A percentile compares a stretch with the other conserved stretches of the same genome.
Conservation (phyloP, 345 rosid species). For the Erucastrum elatum region DNA sequence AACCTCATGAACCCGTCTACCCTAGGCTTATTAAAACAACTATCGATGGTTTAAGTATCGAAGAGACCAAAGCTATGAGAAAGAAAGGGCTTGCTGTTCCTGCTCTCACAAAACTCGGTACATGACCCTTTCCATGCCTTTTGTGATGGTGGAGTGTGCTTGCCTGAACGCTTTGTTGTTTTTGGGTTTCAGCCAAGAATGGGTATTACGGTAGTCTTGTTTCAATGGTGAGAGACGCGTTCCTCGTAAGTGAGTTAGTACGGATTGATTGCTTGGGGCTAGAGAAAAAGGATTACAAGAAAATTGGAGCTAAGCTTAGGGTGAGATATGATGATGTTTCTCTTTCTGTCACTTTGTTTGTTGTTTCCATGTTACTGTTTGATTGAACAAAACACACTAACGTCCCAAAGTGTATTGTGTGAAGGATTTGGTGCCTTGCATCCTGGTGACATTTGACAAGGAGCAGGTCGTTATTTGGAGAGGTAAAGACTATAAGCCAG, state of each 20-base stretch:
- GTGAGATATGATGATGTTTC: conserved; percentile 42
- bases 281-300: conserved; percentile 83
- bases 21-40: conserved; percentile 88
- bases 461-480: conserved; percentile 91
- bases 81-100: conserved; percentile 77
- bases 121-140: background rate
- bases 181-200: conserved; percentile 73
- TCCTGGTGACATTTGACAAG: conserved; percentile 84
- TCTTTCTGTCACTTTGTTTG: background rate
- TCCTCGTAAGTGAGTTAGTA: conserved; percentile 64
- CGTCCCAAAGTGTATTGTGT: background rate
- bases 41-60: conserved; percentile 70
- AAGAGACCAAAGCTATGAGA: conserved; percentile 86
- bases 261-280: conserved; percentile 83
- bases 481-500: conserved; percentile 66
- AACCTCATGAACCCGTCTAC: conserved; percentile 88
- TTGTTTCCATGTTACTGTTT: background rate
- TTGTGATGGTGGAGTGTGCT: background rate
- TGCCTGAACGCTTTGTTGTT: background rate
- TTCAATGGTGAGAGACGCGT: conserved; percentile 93
- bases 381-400: conserved; percentile 4
- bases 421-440: conserved; percentile 84
- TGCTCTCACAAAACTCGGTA: conserved; percentile 77
- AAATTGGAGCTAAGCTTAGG: conserved; percentile 90
- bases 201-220: conserved; percentile 90